These are phyloP conservation scores for Musa troglodytarum DNA, from an alignment of 176 grass and related monocot genomes.

Conservation along the genomic window DNA sequence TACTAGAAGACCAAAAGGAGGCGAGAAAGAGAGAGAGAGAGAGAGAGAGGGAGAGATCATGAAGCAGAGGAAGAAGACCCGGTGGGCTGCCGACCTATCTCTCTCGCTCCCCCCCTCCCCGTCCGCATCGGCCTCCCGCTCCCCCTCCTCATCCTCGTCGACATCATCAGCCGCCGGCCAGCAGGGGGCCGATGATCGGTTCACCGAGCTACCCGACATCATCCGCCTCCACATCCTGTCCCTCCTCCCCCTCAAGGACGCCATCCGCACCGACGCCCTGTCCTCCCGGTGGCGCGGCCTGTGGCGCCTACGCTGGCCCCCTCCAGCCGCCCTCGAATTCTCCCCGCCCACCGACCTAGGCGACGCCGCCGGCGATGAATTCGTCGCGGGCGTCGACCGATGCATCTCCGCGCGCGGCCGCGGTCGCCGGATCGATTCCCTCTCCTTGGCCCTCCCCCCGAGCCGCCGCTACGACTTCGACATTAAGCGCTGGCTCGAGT, in stretches of 20 bases:
- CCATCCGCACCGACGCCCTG: constrained; percentile 36
- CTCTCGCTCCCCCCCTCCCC: neutral
- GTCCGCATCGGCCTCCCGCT: constrained; percentile 19
- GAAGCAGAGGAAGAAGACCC: constrained; percentile 12
- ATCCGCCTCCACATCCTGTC: constrained; percentile 32
- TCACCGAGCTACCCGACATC: constrained; percentile 36
- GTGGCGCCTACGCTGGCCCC: constrained; percentile 36
- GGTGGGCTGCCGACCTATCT: neutral
- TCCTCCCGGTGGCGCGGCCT: constrained; percentile 30
- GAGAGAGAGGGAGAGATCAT: neutral
- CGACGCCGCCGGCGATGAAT: neutral
- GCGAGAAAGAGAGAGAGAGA: neutral
- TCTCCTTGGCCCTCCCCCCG: constrained; percentile 41
- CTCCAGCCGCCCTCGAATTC: constrained; percentile 18
- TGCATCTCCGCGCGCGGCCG: constrained; percentile 27
- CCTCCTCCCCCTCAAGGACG: constrained; percentile 37
- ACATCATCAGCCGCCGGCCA: neutral
- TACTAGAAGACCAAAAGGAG: constrained; percentile 7
- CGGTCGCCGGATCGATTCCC: constrained; percentile 37
- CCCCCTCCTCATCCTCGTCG: constrained; percentile 13
- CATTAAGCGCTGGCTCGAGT: constrained; percentile 40
- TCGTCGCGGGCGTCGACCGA: neutral
- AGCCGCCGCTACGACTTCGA: constrained; percentile 37
- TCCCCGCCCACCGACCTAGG: neutral
- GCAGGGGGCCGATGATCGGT: neutral